phyloP scores from a whole-genome alignment of 345 rosid species.

The Citropsis articulata region DNA sequence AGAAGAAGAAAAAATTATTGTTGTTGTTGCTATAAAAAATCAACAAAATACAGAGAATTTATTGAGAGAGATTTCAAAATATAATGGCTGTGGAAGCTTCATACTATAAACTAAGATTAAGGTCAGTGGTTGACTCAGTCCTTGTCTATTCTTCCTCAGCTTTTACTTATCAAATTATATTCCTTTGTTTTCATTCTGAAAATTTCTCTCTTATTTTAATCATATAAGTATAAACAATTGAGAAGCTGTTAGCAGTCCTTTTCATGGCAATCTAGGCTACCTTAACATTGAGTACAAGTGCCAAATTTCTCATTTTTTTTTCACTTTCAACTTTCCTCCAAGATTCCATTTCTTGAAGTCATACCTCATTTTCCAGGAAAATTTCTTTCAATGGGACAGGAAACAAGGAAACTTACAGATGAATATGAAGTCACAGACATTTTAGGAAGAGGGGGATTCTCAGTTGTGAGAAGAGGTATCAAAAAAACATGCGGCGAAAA shows the following conservation, averaged over 20 bases:
- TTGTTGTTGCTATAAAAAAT: no score
- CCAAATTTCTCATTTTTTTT: background rate
- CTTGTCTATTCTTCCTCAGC: conserved; percentile 25
- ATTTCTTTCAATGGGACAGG: conserved; percentile 41
- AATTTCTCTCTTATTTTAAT: conserved; percentile 21
- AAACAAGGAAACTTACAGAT: conserved; percentile 40
- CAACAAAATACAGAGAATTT: background rate
- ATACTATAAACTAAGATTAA: background rate
- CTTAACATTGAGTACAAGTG: conserved; percentile 12
- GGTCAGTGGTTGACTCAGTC: conserved; percentile 28
- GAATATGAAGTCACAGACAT: conserved; percentile 51
- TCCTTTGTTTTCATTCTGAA: conserved; percentile 19
- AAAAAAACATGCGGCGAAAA: conserved; percentile 26
- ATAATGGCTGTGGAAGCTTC: background rate
- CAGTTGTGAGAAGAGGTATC: conserved; percentile 57
- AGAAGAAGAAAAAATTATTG: no score
- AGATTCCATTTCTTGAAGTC: background rate
- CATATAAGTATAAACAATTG: conserved; percentile 20
- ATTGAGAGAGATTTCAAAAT: background rate
- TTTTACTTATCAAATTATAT: conserved; percentile 18
- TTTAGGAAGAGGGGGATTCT: conserved; percentile 66
- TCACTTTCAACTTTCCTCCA: background rate
- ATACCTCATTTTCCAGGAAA: background rate
- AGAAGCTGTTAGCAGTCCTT: conserved; percentile 26
- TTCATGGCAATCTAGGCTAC: conserved; percentile 11